Conservation (phyloP, 352 stramenopile species). For the Phytophthora citrophthora region DNA sequence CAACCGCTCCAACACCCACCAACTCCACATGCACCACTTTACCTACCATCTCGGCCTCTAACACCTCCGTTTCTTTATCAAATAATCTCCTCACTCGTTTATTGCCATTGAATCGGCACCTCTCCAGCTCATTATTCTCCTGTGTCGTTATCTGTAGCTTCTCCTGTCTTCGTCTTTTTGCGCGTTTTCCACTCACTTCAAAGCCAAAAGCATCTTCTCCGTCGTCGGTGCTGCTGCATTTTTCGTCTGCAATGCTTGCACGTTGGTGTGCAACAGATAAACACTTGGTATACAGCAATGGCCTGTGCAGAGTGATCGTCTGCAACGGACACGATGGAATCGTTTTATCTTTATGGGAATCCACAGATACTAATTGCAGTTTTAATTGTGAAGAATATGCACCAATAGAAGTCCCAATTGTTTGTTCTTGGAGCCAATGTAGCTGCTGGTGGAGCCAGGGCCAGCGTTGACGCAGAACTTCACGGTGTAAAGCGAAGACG, state of each 20-base stretch:
- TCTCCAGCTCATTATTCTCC: conserved; percentile 1
- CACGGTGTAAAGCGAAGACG: conserved; percentile 49
- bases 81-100: conserved; percentile 23
- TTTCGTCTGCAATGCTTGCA: neutral
- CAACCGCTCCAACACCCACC: conserved; percentile 30
- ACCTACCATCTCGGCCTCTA: neutral
- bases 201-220: neutral
- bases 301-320: conserved; percentile 27
- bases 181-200: neutral
- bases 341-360: neutral
- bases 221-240: conserved; percentile 8
- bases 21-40: conserved; percentile 51
- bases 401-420: neutral
- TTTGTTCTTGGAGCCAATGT: conserved; percentile 19
- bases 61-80: neutral
- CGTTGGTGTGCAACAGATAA: conserved; percentile 15
- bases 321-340: conserved; percentile 17
- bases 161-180: conserved; percentile 14
- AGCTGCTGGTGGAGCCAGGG: conserved; percentile 40
- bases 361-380: conserved; percentile 10
- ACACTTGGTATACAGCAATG: conserved; percentile 23
- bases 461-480: conserved; percentile 39
- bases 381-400: conserved; percentile 7
- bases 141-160: neutral
- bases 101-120: neutral